Evolutionary conservation across 139 green algal genomes (phyloP).

Genomic region (Picochlorum sp.): DNA sequence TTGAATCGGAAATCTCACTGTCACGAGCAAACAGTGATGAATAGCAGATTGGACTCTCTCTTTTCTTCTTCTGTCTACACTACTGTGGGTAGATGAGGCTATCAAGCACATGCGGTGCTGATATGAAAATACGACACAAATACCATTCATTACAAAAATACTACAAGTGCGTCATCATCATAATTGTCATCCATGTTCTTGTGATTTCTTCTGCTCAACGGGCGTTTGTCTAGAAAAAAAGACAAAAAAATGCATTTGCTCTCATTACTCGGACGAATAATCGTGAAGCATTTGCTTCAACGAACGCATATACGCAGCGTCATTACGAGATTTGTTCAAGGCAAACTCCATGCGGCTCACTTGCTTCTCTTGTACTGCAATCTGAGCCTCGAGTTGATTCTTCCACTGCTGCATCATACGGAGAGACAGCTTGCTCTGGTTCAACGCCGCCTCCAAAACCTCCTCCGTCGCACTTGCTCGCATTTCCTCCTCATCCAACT

Average conservation of each 20-base stretch:
- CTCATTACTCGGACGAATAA: neutral
- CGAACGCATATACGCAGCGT: slow-evolving; percentile 21
- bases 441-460: slow-evolving; percentile 4
- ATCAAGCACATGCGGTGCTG: too few species aligned
- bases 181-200: neutral
- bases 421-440: slow-evolving; percentile 9
- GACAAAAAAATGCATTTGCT: neutral
- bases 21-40: too few species aligned
- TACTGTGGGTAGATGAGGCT: too few species aligned
- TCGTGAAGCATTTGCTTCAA: slow-evolving; percentile 27
- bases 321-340: slow-evolving; percentile 25
- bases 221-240: neutral
- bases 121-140: too few species aligned
- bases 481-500: neutral
- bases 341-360: slow-evolving; percentile 33
- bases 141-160: neutral
- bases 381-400: slow-evolving; percentile 9
- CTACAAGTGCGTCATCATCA: too few species aligned
- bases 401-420: neutral
- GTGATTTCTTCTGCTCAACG: too few species aligned
- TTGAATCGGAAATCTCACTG: too few species aligned
- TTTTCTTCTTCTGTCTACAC: too few species aligned
- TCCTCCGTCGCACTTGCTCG: slow-evolving; percentile 6
- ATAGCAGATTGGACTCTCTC: too few species aligned
- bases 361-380: slow-evolving; percentile 14